phyloP scores from a whole-genome alignment of 2,329 filamentous ascomycete genomes.

The Ceratocystis diversiconidia region DNA sequence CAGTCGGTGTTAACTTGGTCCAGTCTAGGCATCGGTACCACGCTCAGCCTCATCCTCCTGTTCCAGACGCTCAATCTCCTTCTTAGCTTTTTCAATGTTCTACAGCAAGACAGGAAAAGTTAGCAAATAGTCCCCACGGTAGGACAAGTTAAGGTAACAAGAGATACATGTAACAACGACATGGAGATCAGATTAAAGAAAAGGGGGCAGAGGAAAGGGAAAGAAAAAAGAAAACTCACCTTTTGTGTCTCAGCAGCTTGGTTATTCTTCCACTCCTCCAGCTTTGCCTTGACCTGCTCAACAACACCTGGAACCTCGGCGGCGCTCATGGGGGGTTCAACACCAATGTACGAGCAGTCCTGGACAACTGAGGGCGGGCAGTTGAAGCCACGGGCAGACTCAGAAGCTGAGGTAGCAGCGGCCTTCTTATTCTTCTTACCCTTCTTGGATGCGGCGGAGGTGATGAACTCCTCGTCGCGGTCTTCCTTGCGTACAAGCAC shows the following conservation, averaged over 20 bases:
- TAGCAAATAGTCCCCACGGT: background rate
- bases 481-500: slow-evolving; percentile 69
- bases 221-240: slow-evolving; percentile 40
- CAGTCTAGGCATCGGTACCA: background rate
- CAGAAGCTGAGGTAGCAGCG: slow-evolving; percentile 28
- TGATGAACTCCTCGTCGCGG: slow-evolving; percentile 73
- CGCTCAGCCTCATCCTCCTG: slow-evolving; percentile 33
- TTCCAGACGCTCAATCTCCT: slow-evolving; percentile 83
- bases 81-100: slow-evolving; percentile 95
- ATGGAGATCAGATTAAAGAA: background rate
- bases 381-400: slow-evolving; percentile 52
- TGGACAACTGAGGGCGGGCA: slow-evolving; percentile 85
- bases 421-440: slow-evolving; percentile 73
- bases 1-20: no score
- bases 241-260: slow-evolving; percentile 81
- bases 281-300: slow-evolving; percentile 86
- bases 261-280: slow-evolving; percentile 80
- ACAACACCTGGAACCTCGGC: slow-evolving; percentile 63
- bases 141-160: no score
- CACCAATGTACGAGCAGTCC: slow-evolving; percentile 68
- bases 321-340: slow-evolving; percentile 78
- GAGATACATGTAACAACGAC: no score
- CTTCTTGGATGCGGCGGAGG: slow-evolving; percentile 60
- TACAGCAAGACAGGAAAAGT: slow-evolving; percentile 30
- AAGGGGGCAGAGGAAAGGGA: background rate